A percentile compares a stretch with the other conserved stretches of the same genome.
These are phyloP conservation scores for Phytophthora chlamydospora DNA, from an alignment of 352 stramenopile genomes.

Conservation along the genomic window DNA sequence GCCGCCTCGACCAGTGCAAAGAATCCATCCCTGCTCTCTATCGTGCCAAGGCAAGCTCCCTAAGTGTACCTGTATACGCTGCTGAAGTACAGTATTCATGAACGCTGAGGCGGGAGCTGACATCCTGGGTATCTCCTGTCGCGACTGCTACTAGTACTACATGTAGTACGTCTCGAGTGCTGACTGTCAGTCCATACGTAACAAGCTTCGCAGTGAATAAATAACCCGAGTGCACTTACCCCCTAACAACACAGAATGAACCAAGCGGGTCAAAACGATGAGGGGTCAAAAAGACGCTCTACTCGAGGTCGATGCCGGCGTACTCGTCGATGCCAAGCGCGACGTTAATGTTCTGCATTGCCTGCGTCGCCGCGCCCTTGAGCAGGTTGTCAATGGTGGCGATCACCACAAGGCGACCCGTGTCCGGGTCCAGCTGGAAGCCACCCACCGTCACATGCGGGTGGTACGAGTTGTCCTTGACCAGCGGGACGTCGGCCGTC, in stretches of 20 bases:
- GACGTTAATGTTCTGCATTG: constrained; percentile 96
- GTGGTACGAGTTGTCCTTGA: constrained; percentile 77
- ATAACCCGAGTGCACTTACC: constrained; percentile 6
- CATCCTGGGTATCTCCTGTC: background rate
- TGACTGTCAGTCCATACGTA: constrained; percentile 9
- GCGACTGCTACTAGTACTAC: background rate
- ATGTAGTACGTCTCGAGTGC: constrained; percentile 6
- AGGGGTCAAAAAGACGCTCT: constrained; percentile 23
- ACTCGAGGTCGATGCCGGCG: constrained; percentile 59
- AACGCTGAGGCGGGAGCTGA: background rate
- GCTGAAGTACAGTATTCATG: background rate
- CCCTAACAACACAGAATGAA: constrained; percentile 5
- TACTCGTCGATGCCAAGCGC: constrained; percentile 91
- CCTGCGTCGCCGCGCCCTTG: constrained; percentile 93
- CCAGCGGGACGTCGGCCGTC: constrained; percentile 61
- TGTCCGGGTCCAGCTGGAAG: constrained; percentile 89
- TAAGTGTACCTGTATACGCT: background rate
- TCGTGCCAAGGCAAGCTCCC: constrained; percentile 1
- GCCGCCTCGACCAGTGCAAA: constrained; percentile 16
- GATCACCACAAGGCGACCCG: constrained; percentile 87
- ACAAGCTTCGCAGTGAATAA: constrained; percentile 9
- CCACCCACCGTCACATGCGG: constrained; percentile 85
- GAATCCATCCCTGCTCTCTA: constrained; percentile 12
- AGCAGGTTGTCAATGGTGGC: constrained; percentile 94
- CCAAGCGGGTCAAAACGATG: constrained; percentile 17